Base-by-base conservation (phyloP, 768 basidiomycete genomes). In the Antrodiella citrinella region DNA sequence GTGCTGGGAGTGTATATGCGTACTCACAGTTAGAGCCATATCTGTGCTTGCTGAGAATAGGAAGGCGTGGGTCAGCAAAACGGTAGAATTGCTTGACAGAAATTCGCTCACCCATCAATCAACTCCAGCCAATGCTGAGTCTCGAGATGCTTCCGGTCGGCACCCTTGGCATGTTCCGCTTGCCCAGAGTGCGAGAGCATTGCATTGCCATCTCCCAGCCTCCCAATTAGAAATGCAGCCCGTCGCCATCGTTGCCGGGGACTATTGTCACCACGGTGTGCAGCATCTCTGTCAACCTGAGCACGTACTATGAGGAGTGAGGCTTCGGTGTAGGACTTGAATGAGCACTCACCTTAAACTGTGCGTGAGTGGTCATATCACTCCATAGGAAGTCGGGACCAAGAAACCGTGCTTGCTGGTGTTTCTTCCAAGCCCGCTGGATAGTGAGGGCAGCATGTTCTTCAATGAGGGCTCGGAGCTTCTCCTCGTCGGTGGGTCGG, bases 111-210 rank as follows among this genome's bases (percentile, higher is more conserved):
- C 78, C 69, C 71, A 57, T 82, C 81, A 24, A 81, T 71, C 23
- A 81, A 66, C 57, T 82, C 80, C n/a, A 82, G 63, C 77, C 78
- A 81, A 58, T 81, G 80, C 56, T 81, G 80, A 1, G 73, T 75
- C 60, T 81, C 79, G 10, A 83, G 66, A 11, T 67, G 65, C 57
- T 80, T 81, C 35, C 67, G 60, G 15, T 66, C 66, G 3, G 64
- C 71, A 12, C 65, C 65, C 0, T 48, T 48, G 15, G 7, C 7
- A 7, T 65, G 49, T 4, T 48, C 60, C 1, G 65, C 59, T 1
- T 69, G 54, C 0, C 64, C 66, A 20, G 61, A 60, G 10, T 55
- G 52, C 5, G 59, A 57, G 12, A 75, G 59, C 59, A 73, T 64
- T 2, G 58, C 54, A 53, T 78, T 69, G 4, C 68, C 69, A 51